Evolutionary conservation across 116 monocot species (phyloP).

Genomic region (Thalassia testudinum): DNA sequence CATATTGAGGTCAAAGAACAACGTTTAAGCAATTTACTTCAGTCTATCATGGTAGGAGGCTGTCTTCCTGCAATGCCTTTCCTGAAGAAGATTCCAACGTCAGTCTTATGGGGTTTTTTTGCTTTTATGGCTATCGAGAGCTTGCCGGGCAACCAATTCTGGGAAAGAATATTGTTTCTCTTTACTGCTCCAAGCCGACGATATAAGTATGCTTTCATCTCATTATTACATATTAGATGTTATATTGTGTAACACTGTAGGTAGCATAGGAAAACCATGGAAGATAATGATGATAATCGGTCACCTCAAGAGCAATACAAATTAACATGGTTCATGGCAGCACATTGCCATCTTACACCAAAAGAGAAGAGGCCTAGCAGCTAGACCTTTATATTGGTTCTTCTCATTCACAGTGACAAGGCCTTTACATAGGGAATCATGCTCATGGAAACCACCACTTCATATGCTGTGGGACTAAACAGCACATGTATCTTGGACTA

Average conservation of each 20-base stretch:
- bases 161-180: conserved; percentile 62
- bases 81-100: conserved; percentile 80
- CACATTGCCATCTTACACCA: no score
- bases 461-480: no score
- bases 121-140: conserved; percentile 88
- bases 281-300: neutral
- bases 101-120: conserved; percentile 91
- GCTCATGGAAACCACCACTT: no score
- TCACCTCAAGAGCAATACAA: neutral
- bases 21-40: conserved; percentile 68
- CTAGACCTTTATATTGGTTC: no score
- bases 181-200: conserved; percentile 62
- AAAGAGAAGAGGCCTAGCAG: no score
- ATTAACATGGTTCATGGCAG: no score
- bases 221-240: neutral
- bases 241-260: neutral
- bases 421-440: no score
- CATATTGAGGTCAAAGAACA: conserved; percentile 86
- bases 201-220: conserved; percentile 34
- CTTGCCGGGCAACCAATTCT: conserved; percentile 71
- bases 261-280: neutral
- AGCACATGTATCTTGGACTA: no score
- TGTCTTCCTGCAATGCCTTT: conserved; percentile 88
- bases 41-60: conserved; percentile 52
- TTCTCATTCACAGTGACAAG: no score